phyloP scores from a whole-genome alignment of 2,329 filamentous ascomycete genomes.

The Diaporthe sp. region DNA sequence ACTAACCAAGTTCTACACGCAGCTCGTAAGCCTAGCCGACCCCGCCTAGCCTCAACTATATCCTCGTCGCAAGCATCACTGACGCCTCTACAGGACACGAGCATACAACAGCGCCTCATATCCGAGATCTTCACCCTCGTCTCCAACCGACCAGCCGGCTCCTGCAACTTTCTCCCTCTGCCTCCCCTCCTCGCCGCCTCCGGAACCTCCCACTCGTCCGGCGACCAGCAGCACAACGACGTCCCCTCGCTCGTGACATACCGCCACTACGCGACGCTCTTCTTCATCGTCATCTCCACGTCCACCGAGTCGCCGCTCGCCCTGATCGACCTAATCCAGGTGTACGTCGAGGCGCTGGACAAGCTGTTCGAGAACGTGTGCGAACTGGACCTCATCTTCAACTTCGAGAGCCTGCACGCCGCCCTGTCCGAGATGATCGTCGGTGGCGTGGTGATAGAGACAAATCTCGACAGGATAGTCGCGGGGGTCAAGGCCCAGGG shows the following conservation, averaged over 20 bases:
- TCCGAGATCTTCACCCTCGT: constrained; percentile 98
- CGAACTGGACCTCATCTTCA: constrained; percentile 98
- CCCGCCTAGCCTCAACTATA: not conserved
- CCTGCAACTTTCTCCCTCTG: constrained; percentile 95
- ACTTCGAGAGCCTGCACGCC: constrained; percentile 96
- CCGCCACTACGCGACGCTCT: constrained; percentile 97
- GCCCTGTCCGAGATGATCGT: constrained; percentile 94
- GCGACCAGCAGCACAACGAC: constrained; percentile 80
- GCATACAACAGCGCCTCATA: constrained; percentile 95
- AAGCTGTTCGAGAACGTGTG: constrained; percentile 98
- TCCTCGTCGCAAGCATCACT: constrained; percentile 9
- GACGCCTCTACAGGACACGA: constrained; percentile 79
- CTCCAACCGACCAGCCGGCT: constrained; percentile 88
- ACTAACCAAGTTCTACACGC: constrained; percentile 98
- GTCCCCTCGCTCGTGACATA: constrained; percentile 96
- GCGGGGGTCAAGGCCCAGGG: constrained; percentile 85
- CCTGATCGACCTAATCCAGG: constrained; percentile 95
- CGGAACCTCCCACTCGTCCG: constrained; percentile 73
- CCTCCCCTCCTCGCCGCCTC: constrained; percentile 75
- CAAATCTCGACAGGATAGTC: constrained; percentile 88
- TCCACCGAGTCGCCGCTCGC: constrained; percentile 96
- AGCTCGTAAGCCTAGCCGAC: constrained; percentile 73
- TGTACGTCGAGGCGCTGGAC: constrained; percentile 96
- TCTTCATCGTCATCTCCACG: constrained; percentile 98
- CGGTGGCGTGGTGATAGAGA: constrained; percentile 94